phyloP scores from a whole-genome alignment of 2,329 filamentous ascomycete genomes.

The Mycosphaerella sp. region DNA sequence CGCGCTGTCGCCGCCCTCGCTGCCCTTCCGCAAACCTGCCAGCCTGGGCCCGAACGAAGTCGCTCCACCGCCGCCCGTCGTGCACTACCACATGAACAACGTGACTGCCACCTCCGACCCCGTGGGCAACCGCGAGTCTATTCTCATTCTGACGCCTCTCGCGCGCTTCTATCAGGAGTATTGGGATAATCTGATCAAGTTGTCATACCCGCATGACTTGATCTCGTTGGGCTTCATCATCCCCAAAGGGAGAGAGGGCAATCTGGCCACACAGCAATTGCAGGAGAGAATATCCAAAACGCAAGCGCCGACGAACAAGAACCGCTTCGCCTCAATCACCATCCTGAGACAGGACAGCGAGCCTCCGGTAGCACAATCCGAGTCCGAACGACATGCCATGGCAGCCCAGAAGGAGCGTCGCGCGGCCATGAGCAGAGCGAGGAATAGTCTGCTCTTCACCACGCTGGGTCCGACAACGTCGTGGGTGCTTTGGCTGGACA shows the following conservation, averaged over 20 bases:
- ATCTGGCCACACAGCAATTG: conserved; percentile 72
- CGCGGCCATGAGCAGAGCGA: conserved; percentile 84
- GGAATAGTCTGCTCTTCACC: conserved; percentile 92
- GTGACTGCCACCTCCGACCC: conserved; percentile 75
- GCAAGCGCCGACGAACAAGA: conserved; percentile 71
- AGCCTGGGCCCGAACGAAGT: conserved; percentile 49
- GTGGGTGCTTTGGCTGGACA: conserved; percentile 95
- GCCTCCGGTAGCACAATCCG: conserved; percentile 70
- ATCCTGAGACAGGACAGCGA: conserved; percentile 96
- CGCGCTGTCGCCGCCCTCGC: conserved; percentile 65
- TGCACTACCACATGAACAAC: conserved; percentile 92
- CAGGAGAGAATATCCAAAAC: conserved; percentile 81
- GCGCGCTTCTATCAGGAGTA: conserved; percentile 89
- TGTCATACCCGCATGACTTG: conserved; percentile 86
- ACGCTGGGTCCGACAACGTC: conserved; percentile 84
- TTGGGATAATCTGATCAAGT: conserved; percentile 83
- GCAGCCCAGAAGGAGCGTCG: conserved; percentile 79
- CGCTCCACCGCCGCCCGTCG: conserved; percentile 70
- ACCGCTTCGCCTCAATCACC: conserved; percentile 85
- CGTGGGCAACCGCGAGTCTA: conserved; percentile 69
- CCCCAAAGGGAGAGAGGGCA: conserved; percentile 87
- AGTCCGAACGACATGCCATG: conserved; percentile 86
- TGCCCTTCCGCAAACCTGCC: conserved; percentile 62
- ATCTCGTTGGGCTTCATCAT: conserved; percentile 95
- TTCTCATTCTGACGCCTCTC: conserved; percentile 89